A percentile compares a stretch with the other conserved stretches of the same genome.
Evolutionary conservation across 192 early-diverging fungal genomes (phyloP).

Genomic region (Piromyces sp.): DNA sequence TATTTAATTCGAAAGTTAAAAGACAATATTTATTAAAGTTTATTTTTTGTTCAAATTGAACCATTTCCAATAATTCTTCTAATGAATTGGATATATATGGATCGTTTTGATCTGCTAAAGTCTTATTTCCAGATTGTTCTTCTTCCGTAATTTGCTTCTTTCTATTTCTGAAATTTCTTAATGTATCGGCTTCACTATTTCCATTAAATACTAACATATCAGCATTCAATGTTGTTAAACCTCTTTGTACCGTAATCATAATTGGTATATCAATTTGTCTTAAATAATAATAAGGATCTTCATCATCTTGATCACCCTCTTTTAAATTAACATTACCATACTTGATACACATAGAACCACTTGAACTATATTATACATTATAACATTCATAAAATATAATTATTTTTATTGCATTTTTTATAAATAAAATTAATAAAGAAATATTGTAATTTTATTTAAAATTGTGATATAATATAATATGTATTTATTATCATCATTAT

Average conservation of each 20-base stretch:
- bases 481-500: too few species aligned
- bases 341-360: background rate
- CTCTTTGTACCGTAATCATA: background rate
- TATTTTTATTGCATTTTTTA: too few species aligned
- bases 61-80: constrained; percentile 21
- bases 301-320: background rate
- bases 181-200: constrained; percentile 1
- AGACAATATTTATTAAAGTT: constrained; percentile 46
- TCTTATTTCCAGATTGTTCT: constrained; percentile 13
- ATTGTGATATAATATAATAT: too few species aligned
- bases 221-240: background rate
- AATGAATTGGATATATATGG: constrained; percentile 11
- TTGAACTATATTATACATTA: background rate
- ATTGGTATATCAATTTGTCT: background rate
- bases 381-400: too few species aligned
- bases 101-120: constrained; percentile 1
- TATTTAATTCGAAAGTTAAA: constrained; percentile 59
- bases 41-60: constrained; percentile 15
- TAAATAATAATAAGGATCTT: background rate
- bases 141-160: background rate
- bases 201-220: background rate
- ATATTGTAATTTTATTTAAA: too few species aligned
- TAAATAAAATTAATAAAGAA: too few species aligned
- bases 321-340: background rate
- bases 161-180: background rate